Percentiles rank a stretch among this genome's conserved stretches.
Conservation (phyloP, 148 eudicot genomes). For the Rhododendron ovatum region DNA sequence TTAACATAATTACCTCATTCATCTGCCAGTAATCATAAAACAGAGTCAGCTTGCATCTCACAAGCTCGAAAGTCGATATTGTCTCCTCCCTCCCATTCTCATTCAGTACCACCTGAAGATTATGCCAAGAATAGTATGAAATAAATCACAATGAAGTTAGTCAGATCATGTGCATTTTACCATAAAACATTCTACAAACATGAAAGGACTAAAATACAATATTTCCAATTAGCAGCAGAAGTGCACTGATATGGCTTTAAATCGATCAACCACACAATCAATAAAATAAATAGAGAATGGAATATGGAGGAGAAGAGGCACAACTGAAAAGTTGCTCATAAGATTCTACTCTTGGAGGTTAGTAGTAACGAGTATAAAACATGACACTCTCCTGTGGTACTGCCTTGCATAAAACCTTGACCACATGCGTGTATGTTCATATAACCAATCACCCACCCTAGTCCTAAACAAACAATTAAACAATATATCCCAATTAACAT, state of each 20-base stretch:
- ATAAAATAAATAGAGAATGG: not conserved
- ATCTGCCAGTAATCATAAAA: constrained; percentile 81
- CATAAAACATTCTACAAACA: not conserved
- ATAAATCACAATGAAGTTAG: not conserved
- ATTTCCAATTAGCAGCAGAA: not conserved
- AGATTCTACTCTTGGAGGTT: not conserved
- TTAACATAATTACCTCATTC: constrained; percentile 60
- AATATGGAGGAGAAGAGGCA: not conserved
- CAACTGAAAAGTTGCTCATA: not conserved
- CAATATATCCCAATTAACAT: not conserved
- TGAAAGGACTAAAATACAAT: not conserved
- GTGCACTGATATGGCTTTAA: not conserved
- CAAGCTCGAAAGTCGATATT: constrained; percentile 50
- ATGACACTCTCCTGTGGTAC: not conserved
- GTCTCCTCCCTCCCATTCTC: constrained; percentile 27
- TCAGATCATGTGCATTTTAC: not conserved
- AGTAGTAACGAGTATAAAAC: not conserved
- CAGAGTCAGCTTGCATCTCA: constrained; percentile 75
- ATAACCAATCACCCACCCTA: not conserved
- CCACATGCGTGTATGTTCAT: not conserved
- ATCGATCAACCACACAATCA: not conserved
- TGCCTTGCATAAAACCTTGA: not conserved
- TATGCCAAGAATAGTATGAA: not conserved
- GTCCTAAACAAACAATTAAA: not conserved
- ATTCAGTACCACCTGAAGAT: constrained; percentile 37